Percentiles rank a stretch among this genome's conserved stretches.
These are phyloP conservation scores for Xerocomellus dryophilus DNA, from an alignment of 768 basidiomycete species.

Conservation along the genomic window DNA sequence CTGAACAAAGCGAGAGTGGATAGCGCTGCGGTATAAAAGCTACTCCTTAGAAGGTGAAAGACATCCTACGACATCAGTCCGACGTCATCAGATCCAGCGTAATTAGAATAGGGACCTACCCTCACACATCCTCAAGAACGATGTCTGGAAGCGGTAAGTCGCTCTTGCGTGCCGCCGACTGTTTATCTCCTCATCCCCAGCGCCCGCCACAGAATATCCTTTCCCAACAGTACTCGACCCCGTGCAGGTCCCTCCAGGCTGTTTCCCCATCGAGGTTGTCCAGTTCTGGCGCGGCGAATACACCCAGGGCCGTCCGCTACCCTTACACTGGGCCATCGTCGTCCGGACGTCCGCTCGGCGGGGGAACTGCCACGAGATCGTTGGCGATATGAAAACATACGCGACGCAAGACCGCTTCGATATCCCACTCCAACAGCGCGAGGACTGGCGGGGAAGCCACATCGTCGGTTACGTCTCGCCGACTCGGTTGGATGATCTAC, in stretches of 20 bases:
- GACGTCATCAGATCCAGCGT: background rate
- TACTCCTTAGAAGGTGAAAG: background rate
- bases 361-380: slow-evolving; percentile 27
- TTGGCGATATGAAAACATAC: slow-evolving; percentile 21
- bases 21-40: slow-evolving; percentile 3
- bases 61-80: background rate
- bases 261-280: slow-evolving; percentile 24
- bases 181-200: background rate
- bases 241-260: slow-evolving; percentile 16
- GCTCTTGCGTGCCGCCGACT: background rate
- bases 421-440: background rate
- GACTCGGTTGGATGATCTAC: slow-evolving; percentile 4
- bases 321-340: slow-evolving; percentile 28
- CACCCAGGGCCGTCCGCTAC: slow-evolving; percentile 3
- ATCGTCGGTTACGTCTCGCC: slow-evolving; percentile 21
- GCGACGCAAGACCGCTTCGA: slow-evolving; percentile 11
- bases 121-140: background rate
- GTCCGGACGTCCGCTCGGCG: slow-evolving; percentile 17
- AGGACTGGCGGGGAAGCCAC: slow-evolving; percentile 24
- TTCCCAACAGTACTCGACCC: slow-evolving; percentile 15
- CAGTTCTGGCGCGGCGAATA: slow-evolving; percentile 30
- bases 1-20: slow-evolving; percentile 3
- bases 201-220: background rate
- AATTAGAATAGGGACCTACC: background rate
- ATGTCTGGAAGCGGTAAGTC: slow-evolving; percentile 6